Evolutionary conservation across 2,329 filamentous ascomycete species (phyloP).

Genomic region (Cercospora sp.): DNA sequence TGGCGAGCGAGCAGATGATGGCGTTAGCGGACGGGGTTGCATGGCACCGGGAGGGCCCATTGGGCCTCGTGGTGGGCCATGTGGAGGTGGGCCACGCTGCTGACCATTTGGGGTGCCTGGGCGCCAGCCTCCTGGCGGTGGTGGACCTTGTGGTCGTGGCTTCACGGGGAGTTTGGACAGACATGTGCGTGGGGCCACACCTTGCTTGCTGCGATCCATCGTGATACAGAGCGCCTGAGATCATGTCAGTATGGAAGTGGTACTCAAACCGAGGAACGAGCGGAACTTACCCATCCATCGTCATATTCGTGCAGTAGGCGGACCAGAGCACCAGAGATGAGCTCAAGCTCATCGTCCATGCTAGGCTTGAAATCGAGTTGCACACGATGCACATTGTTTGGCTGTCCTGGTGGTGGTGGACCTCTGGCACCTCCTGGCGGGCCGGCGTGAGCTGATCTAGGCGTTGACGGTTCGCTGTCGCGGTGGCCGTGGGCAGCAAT

Average conservation of each 20-base stretch:
- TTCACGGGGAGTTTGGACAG: slow-evolving; percentile 90
- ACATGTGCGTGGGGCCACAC: slow-evolving; percentile 90
- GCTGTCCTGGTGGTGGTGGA: slow-evolving; percentile 28
- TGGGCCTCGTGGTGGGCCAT: slow-evolving; percentile 22
- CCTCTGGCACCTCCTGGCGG: slow-evolving; percentile 41
- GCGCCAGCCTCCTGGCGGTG: slow-evolving; percentile 34
- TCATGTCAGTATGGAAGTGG: slow-evolving; percentile 27
- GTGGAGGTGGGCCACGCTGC: background rate
- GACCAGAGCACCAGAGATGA: slow-evolving; percentile 79
- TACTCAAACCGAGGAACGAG: background rate
- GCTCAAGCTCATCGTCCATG: slow-evolving; percentile 85
- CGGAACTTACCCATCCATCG: slow-evolving; percentile 84
- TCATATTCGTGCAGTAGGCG: slow-evolving; percentile 94
- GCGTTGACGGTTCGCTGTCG: slow-evolving; percentile 28
- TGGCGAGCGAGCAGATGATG: slow-evolving; percentile 22
- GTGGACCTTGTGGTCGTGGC: slow-evolving; percentile 67
- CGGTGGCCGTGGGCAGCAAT: slow-evolving; percentile 17
- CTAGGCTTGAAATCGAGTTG: slow-evolving; percentile 93
- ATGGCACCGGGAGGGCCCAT: slow-evolving; percentile 25
- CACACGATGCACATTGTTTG: slow-evolving; percentile 79
- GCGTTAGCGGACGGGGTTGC: slow-evolving; percentile 32
- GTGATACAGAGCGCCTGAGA: slow-evolving; percentile 80
- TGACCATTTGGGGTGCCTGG: slow-evolving; percentile 32
- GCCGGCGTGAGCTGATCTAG: slow-evolving; percentile 34
- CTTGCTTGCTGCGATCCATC: slow-evolving; percentile 86